These are phyloP conservation scores for Leishmania martiniquensis DNA, from an alignment of 208 protist genomes.

Conservation along the genomic window DNA sequence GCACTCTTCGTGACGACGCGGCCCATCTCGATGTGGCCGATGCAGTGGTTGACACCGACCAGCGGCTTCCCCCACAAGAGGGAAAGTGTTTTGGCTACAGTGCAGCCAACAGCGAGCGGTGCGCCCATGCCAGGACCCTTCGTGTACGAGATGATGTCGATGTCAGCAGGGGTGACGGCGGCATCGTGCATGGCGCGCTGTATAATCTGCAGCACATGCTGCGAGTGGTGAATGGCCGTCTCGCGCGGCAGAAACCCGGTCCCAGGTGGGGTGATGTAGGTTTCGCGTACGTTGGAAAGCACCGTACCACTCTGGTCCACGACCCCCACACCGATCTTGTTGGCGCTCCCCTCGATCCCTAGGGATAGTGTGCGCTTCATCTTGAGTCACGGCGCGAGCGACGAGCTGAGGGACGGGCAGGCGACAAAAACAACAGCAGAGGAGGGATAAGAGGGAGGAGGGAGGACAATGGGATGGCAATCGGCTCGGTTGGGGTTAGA, in stretches of 20 bases:
- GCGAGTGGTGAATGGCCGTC: conserved; percentile 98
- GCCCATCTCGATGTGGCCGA: conserved; percentile 99
- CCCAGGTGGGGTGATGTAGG: conserved; percentile 97
- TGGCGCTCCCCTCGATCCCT: conserved; percentile 99
- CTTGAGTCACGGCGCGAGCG: background rate
- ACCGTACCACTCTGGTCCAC: conserved; percentile 95
- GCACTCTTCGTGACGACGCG: conserved; percentile 94
- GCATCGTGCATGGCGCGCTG: conserved; percentile 94
- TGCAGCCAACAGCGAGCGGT: conserved; percentile 92
- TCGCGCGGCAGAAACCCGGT: conserved; percentile 99
- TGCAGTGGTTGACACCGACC: conserved; percentile 99
- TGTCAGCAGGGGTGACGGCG: conserved; percentile 76
- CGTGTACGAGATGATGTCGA: conserved; percentile 97
- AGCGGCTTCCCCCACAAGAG: conserved; percentile 92
- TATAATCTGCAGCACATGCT: conserved; percentile 78
- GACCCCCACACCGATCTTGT: conserved; percentile 99
- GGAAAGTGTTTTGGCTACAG: conserved; percentile 76
- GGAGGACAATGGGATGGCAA: background rate
- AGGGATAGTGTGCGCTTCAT: conserved; percentile 69
- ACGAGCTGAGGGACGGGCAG: background rate
- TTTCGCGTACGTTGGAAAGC: conserved; percentile 97
- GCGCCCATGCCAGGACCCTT: conserved; percentile 98
- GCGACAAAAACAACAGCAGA: background rate
- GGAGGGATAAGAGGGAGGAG: background rate
- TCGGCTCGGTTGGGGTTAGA: too few species aligned